Percentiles rank a stretch among this genome's conserved stretches.
Evolutionary conservation across 2,329 filamentous ascomycete species (phyloP).

Genomic region (Zalaria sp.): DNA sequence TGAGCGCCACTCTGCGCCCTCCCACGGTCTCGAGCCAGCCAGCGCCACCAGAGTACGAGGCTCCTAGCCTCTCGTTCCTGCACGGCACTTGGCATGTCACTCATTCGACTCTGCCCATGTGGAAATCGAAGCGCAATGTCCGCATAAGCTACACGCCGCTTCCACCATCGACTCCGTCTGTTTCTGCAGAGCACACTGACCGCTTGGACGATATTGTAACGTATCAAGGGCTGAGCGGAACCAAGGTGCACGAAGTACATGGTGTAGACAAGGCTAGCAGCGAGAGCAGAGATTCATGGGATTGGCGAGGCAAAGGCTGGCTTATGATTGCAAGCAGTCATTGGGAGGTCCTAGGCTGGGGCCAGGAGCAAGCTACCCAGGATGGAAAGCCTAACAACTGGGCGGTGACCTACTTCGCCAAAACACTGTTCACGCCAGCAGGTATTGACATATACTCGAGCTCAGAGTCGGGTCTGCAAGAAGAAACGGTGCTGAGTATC

Average conservation of each 20-base stretch:
- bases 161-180: constrained; percentile 17
- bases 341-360: constrained; percentile 74
- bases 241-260: constrained; percentile 43
- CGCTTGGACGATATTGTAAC: constrained; percentile 59
- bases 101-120: constrained; percentile 66
- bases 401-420: constrained; percentile 74
- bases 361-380: constrained; percentile 31
- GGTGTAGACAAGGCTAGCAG: constrained; percentile 47
- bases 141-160: constrained; percentile 59
- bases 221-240: constrained; percentile 43
- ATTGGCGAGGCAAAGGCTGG: constrained; percentile 68
- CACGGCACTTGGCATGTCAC: constrained; percentile 58
- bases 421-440: constrained; percentile 70
- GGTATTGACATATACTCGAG: constrained; percentile 68
- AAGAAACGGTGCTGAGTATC: constrained; percentile 43
- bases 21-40: constrained; percentile 22
- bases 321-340: constrained; percentile 57
- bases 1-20: constrained; percentile 19
- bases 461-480: constrained; percentile 43
- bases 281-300: constrained; percentile 36
- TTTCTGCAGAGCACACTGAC: constrained; percentile 20
- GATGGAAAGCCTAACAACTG: constrained; percentile 32
- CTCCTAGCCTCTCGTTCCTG: constrained; percentile 46
- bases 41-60: constrained; percentile 17
- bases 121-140: constrained; percentile 67